Evolutionary conservation across 495 filamentous ascomycete genomes (phyloP).

Genomic region (Sphaerosporella brunnea): DNA sequence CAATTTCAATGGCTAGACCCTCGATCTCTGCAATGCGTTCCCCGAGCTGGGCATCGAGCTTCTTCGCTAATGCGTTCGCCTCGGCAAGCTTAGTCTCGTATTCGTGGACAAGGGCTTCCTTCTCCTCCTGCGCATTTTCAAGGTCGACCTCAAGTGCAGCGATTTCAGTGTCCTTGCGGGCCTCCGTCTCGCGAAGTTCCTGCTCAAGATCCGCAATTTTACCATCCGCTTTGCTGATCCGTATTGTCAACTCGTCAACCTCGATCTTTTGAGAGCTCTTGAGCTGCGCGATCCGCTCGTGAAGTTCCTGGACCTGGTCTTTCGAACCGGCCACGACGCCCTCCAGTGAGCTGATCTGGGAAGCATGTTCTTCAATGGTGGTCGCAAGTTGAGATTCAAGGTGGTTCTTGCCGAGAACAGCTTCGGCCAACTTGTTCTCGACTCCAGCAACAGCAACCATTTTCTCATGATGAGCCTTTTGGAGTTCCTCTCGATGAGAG

Average conservation of each 20-base stretch:
- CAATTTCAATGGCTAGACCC: slow-evolving; percentile 16
- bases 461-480: not conserved
- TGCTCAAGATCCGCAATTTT: slow-evolving; percentile 7
- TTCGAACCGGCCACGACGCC: slow-evolving; percentile 7
- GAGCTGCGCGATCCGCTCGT: not conserved
- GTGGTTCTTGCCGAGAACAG: not conserved
- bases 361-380: not conserved
- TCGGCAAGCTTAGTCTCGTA: slow-evolving; percentile 9
- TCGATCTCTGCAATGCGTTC: slow-evolving; percentile 11
- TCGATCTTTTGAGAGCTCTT: slow-evolving; percentile 8
- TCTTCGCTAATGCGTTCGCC: slow-evolving; percentile 7
- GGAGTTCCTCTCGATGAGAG: not conserved
- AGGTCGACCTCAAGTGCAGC: slow-evolving; percentile 10
- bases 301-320: slow-evolving; percentile 8
- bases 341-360: slow-evolving; percentile 4
- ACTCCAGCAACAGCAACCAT: not conserved
- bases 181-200: slow-evolving; percentile 10
- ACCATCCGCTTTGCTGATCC: slow-evolving; percentile 6
- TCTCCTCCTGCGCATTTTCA: not conserved
- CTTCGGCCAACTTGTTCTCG: slow-evolving; percentile 3
- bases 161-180: slow-evolving; percentile 10
- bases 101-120: slow-evolving; percentile 5
- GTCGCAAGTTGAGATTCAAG: not conserved
- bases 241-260: slow-evolving; percentile 11
- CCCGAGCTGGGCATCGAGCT: slow-evolving; percentile 3